These are phyloP conservation scores for Kondoa malvinella DNA, from an alignment of 768 basidiomycete species.

Conservation along the genomic window DNA sequence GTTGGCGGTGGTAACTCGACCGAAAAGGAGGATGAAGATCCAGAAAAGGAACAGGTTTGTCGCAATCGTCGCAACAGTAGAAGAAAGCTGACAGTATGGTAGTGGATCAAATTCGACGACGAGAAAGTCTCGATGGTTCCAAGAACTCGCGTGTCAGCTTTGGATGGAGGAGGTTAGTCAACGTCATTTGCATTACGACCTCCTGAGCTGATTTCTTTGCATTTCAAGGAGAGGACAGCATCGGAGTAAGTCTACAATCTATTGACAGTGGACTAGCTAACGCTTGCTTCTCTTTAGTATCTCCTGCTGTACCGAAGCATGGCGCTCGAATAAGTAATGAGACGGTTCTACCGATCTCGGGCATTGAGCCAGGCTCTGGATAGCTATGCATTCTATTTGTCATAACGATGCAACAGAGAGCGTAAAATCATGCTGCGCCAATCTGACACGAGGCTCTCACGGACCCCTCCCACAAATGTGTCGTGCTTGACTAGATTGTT, in stretches of 20 bases:
- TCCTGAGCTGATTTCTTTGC: neutral
- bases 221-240: conserved; percentile 33
- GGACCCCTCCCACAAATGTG: too few relatives aligned
- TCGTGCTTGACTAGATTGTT: too few relatives aligned
- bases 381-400: too few relatives aligned
- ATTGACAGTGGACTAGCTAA: too few relatives aligned
- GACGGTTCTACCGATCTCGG: too few relatives aligned
- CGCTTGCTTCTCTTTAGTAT: conserved; percentile 74
- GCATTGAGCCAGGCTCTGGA: too few relatives aligned
- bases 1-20: conserved; percentile 24
- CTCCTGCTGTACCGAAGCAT: conserved; percentile 73
- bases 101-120: conserved; percentile 89
- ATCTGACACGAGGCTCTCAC: too few relatives aligned
- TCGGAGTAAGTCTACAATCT: too few relatives aligned
- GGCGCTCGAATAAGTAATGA: too few relatives aligned
- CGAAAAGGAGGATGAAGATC: conserved; percentile 38
- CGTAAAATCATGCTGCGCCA: too few relatives aligned
- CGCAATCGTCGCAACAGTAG: neutral
- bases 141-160: conserved; percentile 58
- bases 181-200: neutral
- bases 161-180: conserved; percentile 62
- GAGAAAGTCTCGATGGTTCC: conserved; percentile 75
- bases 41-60: conserved; percentile 37
- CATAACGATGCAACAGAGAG: too few relatives aligned
- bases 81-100: neutral